Conservation (phyloP, 106 monocot species). For the Triglochin maritima region DNA sequence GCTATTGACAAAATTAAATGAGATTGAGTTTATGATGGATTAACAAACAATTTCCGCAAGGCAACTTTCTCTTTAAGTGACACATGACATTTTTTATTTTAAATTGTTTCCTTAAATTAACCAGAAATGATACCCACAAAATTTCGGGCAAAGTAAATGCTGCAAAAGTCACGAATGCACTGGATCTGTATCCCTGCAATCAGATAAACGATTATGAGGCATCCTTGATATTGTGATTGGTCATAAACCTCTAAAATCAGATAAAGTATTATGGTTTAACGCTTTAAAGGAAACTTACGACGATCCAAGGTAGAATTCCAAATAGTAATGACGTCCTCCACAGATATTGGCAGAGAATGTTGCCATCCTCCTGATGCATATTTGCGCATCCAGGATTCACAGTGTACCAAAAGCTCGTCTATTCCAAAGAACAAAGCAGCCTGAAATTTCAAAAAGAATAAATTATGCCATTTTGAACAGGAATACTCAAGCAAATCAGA, state of each 20-base stretch:
- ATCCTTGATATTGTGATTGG: background rate
- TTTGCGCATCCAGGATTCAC: constrained; percentile 34
- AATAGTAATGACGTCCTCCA: constrained; percentile 24
- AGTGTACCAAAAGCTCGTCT: constrained; percentile 38
- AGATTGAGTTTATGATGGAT: background rate
- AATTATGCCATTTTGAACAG: background rate
- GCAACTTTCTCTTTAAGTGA: no score
- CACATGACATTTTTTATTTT: no score
- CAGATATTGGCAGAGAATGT: constrained; percentile 12
- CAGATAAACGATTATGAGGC: constrained; percentile 3
- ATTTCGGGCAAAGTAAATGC: constrained; percentile 36
- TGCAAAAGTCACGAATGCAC: constrained; percentile 29
- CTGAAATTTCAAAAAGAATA: no score
- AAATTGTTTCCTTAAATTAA: no score
- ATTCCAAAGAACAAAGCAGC: constrained; percentile 58
- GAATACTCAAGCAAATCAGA: background rate
- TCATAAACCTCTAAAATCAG: background rate
- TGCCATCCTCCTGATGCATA: constrained; percentile 7
- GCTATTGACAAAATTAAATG: background rate
- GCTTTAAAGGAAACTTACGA: constrained; percentile 16
- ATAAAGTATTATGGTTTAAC: background rate
- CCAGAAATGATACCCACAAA: constrained; percentile 44
- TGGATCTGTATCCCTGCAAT: constrained; percentile 29
- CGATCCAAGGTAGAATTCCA: constrained; percentile 46
- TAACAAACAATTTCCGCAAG: background rate